Evolutionary conservation across 192 early-diverging fungal genomes (phyloP).

Genomic region (Cladochytrium replicatum): DNA sequence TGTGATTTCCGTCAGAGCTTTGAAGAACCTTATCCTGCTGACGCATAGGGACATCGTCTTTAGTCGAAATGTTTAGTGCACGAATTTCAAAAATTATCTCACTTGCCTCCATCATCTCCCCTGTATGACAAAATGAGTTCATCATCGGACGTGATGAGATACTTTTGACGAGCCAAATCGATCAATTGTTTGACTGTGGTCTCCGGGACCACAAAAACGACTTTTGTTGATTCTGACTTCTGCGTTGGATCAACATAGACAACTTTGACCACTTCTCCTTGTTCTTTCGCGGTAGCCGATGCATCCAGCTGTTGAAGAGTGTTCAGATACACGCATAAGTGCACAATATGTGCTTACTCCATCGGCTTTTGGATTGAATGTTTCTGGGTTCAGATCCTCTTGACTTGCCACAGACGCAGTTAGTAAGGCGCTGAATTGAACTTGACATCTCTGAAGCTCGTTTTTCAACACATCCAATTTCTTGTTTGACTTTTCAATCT

Average conservation of each 20-base stretch:
- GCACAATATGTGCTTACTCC: too few relatives aligned
- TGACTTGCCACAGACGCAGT: slow-evolving; percentile 11
- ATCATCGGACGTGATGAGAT: slow-evolving; percentile 18
- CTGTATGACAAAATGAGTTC: slow-evolving; percentile 22
- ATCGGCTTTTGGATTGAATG: too few relatives aligned
- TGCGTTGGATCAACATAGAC: slow-evolving; percentile 16
- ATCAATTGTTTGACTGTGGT: slow-evolving; percentile 22
- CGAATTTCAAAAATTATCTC: slow-evolving; percentile 3
- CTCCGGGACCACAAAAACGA: slow-evolving; percentile 22
- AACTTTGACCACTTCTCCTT: slow-evolving; percentile 27
- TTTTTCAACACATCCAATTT: slow-evolving; percentile 36
- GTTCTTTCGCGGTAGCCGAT: neutral
- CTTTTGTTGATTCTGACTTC: slow-evolving; percentile 26
- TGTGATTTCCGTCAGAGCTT: slow-evolving; percentile 13
- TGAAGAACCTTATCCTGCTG: slow-evolving; percentile 15
- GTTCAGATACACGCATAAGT: too few relatives aligned
- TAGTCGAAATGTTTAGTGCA: neutral
- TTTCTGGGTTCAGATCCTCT: too few relatives aligned
- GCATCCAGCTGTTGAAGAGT: neutral
- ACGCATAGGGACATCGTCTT: slow-evolving; percentile 22
- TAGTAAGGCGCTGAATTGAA: slow-evolving; percentile 27
- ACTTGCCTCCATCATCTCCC: slow-evolving; percentile 11
- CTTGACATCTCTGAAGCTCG: slow-evolving; percentile 32
- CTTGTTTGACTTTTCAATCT: slow-evolving; percentile 25
- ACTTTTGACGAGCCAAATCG: slow-evolving; percentile 19